Evolutionary conservation across 495 filamentous ascomycete genomes (phyloP), one percentile per base, ranked within the genome.

Genomic region (Hypoxylon fuscum): DNA sequence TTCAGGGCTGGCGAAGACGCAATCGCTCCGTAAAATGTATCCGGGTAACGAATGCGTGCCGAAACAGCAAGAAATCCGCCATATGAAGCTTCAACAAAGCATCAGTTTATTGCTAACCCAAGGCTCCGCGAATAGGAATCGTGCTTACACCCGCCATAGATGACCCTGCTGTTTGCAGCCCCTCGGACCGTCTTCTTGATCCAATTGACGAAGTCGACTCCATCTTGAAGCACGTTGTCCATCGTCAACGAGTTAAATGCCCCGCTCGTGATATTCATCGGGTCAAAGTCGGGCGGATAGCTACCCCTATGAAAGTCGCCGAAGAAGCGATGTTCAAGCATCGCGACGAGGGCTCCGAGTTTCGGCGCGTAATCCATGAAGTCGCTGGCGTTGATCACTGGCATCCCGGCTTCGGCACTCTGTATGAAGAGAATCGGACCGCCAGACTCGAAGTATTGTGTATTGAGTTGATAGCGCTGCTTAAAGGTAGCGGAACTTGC

Each of bases 301-400:
- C 65, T 64, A 11, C 55, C 60, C 29, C 41, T 27, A n/a, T 34
- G 40, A 12, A 32, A 31, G 18, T 64, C 59, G 38, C 59, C 65
- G 10, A 64, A 68, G 46, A 41, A 68, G n/a, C 65, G 55, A 31
- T 68, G 65, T 25, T 68, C 65, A 35, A 68, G 65, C 32, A 58
- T 64, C 10, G 50, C 59, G 6, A 64, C 60, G 34, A 68, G 54
- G 8, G 55, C 65, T 9, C 46, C 50, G 1, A 68, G 55, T n/a
- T 60, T 52, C n/a, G 53, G 48, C 12, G 65, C 65, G 34, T 68
- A 68, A 31, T 68, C 65, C 11, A 59, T 56, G 15, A 64, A 68
- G 31, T 59, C 65, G 50, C 50, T 62, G 4, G 50, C n/a, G 34
- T 59, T 55, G 27, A 68, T 59, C 17, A 22, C 7, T 29, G 53